Base-by-base conservation (phyloP, 2,329 filamentous ascomycete species). In the Colletotrichum nymphaeae region DNA sequence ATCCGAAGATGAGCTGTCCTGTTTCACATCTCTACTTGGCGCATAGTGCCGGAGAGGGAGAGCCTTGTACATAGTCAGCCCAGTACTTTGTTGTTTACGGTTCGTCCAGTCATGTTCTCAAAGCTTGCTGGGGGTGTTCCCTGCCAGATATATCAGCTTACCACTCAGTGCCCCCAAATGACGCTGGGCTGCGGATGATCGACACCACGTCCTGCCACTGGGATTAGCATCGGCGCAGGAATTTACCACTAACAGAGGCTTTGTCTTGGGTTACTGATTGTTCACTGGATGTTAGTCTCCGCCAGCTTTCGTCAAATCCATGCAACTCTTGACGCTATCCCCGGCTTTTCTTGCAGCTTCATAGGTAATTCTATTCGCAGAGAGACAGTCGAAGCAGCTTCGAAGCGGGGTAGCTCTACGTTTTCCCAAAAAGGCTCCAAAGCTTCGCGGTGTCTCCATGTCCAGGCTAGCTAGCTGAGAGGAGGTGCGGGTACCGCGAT, bases 101-200 rank as follows among this genome's bases (percentile, higher is more conserved):
- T 67, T 46, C 52, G 37, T 35, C 32, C 28, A 49, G 16, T 22
- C 42, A 46, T 22, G n/a, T 57, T 30, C 49, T 35, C 11, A 37
- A 28, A 19, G 32, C 46, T 49, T 55, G 35, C 37, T 49, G 52
- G 32, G 53, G 53, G 28, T 22, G 19, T 37, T 28, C 60, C 59
- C 32, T 70, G 70, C 5, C 26, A 19, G 37, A 35, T 32, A 22
- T 58, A 67, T 3, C 26, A 19, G 37, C 37, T 19, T 42, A 42
- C 37, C 2, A 1, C 4, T 42, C 37, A 42, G 37, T 42, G 16
- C 32, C 30, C 6, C 32, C 12, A 35, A 11, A 73, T 73, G 71
- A 73, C 71, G 67, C 67, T 49, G 53, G 22, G 16, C 62, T 28
- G 49, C 67, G 67, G 60, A 71, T 70, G 71, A 73, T 71, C 71